Evolutionary conservation across 352 stramenopile genomes (phyloP).

Genomic region (Globisporangium paddicum): DNA sequence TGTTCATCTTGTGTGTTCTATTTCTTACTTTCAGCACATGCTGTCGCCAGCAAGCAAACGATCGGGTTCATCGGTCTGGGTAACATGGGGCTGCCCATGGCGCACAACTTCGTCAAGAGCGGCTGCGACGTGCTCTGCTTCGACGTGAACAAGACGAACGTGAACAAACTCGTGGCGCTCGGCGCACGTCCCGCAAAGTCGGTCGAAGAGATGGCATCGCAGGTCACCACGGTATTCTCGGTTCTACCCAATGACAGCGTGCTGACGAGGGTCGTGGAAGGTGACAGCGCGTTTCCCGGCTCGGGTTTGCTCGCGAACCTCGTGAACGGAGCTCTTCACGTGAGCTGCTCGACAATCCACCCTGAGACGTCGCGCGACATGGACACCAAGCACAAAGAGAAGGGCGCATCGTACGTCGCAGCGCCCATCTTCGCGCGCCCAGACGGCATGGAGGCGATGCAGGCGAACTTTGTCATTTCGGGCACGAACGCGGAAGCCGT

Average conservation of each 20-base stretch:
- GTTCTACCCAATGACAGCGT: slow-evolving; percentile 70
- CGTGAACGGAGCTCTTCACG: slow-evolving; percentile 30
- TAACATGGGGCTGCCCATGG: slow-evolving; percentile 92
- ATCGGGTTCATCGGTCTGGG: slow-evolving; percentile 90
- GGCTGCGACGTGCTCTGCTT: slow-evolving; percentile 58
- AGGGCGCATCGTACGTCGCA: slow-evolving; percentile 36
- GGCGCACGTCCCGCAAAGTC: slow-evolving; percentile 30
- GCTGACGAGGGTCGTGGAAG: slow-evolving; percentile 34
- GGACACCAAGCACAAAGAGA: slow-evolving; percentile 27
- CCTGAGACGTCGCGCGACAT: slow-evolving; percentile 48
- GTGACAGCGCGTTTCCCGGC: slow-evolving; percentile 13
- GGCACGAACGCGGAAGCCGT: slow-evolving; percentile 32
- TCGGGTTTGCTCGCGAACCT: slow-evolving; percentile 38
- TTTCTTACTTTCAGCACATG: background rate
- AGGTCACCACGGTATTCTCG: slow-evolving; percentile 43
- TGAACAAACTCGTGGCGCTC: slow-evolving; percentile 22
- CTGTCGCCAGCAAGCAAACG: background rate
- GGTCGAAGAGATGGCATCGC: slow-evolving; percentile 34
- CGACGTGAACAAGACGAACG: slow-evolving; percentile 34
- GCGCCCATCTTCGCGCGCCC: slow-evolving; percentile 70
- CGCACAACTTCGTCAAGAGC: slow-evolving; percentile 79
- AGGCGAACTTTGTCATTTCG: slow-evolving; percentile 61
- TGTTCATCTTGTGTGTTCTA: background rate
- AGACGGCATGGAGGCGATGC: slow-evolving; percentile 60
- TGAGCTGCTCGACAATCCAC: slow-evolving; percentile 73